phyloP scores from a whole-genome alignment of 164 flowering plant genomes.

The Umbellularia californica region DNA sequence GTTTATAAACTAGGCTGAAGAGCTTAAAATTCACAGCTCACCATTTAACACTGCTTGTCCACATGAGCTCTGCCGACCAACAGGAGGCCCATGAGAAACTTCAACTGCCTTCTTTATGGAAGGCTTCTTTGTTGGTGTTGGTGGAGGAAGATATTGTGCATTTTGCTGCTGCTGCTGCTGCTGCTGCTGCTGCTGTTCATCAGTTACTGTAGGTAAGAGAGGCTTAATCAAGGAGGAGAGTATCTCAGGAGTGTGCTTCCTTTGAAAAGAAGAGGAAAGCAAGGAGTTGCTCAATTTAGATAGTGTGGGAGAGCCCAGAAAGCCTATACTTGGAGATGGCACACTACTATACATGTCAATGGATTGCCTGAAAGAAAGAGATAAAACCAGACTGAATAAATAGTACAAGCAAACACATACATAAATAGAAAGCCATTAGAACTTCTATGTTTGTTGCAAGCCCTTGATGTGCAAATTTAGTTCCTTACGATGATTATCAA shows the following conservation, averaged over 20 bases:
- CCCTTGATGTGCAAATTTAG: too few species aligned
- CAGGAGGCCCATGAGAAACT: conserved; percentile 47
- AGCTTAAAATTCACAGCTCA: conserved; percentile 15
- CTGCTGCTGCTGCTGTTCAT: conserved; percentile 23
- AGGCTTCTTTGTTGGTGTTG: conserved; percentile 40
- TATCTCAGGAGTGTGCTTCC: conserved; percentile 80
- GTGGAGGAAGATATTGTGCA: conserved; percentile 62
- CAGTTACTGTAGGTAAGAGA: conserved; percentile 37
- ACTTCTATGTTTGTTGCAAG: background rate
- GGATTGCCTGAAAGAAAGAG: conserved; percentile 64
- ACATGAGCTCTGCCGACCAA: conserved; percentile 61
- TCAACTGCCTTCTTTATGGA: conserved; percentile 23
- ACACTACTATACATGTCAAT: conserved; percentile 87
- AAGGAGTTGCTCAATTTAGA: conserved; percentile 73
- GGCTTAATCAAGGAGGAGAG: conserved; percentile 53
- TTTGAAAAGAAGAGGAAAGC: conserved; percentile 60
- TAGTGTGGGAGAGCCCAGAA: conserved; percentile 72
- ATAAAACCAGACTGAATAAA: too few species aligned
- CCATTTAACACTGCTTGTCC: conserved; percentile 92
- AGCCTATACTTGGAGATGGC: conserved; percentile 74
- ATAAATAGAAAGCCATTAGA: background rate
- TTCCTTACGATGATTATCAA: too few species aligned
- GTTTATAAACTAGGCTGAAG: too few species aligned
- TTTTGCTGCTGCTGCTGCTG: conserved; percentile 32
- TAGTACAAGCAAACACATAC: background rate